phyloP scores from a whole-genome alignment of 1,284 basidiomycete species.

The Rhodofomes roseus region DNA sequence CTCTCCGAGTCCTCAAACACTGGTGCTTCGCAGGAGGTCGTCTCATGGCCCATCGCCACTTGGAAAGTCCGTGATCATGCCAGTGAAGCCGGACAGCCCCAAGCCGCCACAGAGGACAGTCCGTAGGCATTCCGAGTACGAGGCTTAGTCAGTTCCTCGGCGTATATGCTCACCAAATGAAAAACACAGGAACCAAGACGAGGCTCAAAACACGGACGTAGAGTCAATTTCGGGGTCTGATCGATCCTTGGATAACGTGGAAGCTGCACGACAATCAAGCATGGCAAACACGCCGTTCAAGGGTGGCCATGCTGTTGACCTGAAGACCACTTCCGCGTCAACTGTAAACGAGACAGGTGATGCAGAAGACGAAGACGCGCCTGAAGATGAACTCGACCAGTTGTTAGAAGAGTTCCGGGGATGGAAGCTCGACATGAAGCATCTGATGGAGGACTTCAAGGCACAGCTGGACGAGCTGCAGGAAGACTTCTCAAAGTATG shows the following conservation, averaged over 20 bases:
- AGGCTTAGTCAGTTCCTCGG: no score
- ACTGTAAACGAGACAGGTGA: not conserved
- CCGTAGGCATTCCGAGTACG: not conserved
- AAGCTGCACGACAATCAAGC: no score
- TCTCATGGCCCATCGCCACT: not conserved
- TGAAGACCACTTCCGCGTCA: not conserved
- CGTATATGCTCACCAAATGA: no score
- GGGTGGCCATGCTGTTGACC: not conserved
- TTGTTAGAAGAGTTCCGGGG: not conserved
- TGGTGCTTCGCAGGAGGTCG: not conserved
- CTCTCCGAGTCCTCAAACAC: not conserved
- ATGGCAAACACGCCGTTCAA: no score
- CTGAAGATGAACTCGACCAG: not conserved
- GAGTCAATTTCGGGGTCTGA: no score
- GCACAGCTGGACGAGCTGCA: not conserved
- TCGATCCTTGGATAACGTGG: no score
- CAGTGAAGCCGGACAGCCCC: not conserved
- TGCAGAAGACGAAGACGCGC: not conserved
- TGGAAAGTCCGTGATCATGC: not conserved
- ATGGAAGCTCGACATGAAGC: not conserved
- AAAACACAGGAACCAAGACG: no score
- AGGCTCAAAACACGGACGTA: no score
- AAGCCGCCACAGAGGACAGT: not conserved
- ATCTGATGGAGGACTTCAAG: not conserved
- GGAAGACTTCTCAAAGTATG: not conserved